Conservation (phyloP, 106 monocot species). For the Phalaenopsis equestris region DNA sequence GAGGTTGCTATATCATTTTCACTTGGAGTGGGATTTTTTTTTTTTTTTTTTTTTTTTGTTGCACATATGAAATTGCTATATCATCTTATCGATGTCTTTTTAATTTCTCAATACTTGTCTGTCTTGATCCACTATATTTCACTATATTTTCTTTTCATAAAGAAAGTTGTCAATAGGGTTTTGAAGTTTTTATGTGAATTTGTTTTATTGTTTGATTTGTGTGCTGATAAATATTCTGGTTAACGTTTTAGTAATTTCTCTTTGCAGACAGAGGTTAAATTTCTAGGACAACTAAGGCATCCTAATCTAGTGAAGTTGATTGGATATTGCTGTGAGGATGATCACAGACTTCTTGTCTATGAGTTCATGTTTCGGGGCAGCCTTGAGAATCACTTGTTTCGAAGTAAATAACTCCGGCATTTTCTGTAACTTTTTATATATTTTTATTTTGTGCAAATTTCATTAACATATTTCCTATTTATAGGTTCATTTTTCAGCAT, state of each 20-base stretch:
- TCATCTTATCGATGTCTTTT: no score
- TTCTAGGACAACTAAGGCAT: slow-evolving; percentile 84
- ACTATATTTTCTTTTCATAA: not conserved
- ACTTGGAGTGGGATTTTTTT: not conserved
- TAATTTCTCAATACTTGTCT: not conserved
- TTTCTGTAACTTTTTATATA: slow-evolving; percentile 9
- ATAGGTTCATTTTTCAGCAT: not conserved
- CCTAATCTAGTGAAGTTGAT: slow-evolving; percentile 91
- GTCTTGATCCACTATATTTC: not conserved
- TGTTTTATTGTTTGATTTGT: not conserved
- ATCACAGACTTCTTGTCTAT: slow-evolving; percentile 86
- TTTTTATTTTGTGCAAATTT: not conserved
- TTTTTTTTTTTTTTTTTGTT: not conserved
- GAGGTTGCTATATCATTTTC: not conserved
- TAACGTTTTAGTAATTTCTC: slow-evolving; percentile 6
- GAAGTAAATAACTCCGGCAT: slow-evolving; percentile 47
- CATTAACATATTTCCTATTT: not conserved
- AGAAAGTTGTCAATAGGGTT: not conserved
- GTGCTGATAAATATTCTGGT: not conserved
- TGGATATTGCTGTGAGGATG: slow-evolving; percentile 93
- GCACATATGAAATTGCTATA: no score
- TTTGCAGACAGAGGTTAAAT: slow-evolving; percentile 84
- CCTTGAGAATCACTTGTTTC: slow-evolving; percentile 86
- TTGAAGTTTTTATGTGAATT: not conserved
- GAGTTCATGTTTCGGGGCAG: slow-evolving; percentile 91